Conservation (phyloP, 345 rosid species). For the Salix caprea region DNA sequence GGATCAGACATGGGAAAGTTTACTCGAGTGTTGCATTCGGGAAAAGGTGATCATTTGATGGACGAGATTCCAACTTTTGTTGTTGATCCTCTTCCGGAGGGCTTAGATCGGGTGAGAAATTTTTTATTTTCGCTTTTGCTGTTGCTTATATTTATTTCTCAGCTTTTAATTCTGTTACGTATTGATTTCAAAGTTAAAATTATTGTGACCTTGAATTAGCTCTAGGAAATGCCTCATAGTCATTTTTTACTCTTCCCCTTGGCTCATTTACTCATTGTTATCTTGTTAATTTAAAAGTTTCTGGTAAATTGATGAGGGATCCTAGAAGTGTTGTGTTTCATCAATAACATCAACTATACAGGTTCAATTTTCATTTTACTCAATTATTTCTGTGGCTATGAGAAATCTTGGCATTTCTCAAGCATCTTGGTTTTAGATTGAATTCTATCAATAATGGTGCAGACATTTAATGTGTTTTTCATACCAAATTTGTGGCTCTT, state of each 20-base stretch:
- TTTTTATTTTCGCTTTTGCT: neutral
- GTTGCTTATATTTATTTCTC: slow-evolving; percentile 4
- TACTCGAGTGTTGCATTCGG: slow-evolving; percentile 87
- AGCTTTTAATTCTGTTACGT: neutral
- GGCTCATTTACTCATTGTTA: neutral
- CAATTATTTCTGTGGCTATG: neutral
- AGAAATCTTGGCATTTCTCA: neutral
- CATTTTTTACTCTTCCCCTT: neutral
- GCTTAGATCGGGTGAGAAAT: slow-evolving; percentile 69
- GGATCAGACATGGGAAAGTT: slow-evolving; percentile 96
- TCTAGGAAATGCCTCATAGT: neutral
- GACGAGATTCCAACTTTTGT: slow-evolving; percentile 83
- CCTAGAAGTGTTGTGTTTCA: neutral
- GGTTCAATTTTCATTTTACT: neutral
- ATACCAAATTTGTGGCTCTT: neutral
- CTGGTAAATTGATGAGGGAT: neutral
- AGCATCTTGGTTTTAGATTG: neutral
- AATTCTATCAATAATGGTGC: neutral
- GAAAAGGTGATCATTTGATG: slow-evolving; percentile 80
- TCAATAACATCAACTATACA: neutral
- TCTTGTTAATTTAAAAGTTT: neutral
- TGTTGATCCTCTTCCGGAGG: slow-evolving; percentile 92
- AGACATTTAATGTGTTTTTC: neutral
- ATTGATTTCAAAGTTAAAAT: neutral
- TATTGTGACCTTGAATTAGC: neutral